These are phyloP conservation scores for Phytopythium boreale DNA, from an alignment of 352 stramenopile genomes.

Conservation along the genomic window DNA sequence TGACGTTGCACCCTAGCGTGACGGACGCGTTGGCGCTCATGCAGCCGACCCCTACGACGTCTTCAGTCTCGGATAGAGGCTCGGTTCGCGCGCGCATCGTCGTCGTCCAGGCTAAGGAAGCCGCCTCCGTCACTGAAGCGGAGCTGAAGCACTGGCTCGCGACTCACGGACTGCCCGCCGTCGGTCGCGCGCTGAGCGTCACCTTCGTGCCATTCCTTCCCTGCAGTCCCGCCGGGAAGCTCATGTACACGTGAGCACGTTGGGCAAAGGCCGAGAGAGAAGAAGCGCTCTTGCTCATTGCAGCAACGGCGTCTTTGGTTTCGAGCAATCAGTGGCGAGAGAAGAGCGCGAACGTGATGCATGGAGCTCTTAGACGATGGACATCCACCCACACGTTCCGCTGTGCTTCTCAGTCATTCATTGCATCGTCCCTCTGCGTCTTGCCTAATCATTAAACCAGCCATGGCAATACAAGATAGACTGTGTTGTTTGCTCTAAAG, in stretches of 20 bases:
- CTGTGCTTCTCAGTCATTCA: not conserved
- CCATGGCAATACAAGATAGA: not conserved
- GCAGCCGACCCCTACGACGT: conserved; percentile 7
- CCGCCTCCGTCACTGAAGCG: conserved; percentile 15
- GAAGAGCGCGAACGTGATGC: not conserved
- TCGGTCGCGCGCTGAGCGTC: conserved; percentile 38
- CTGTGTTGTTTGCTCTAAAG: not conserved
- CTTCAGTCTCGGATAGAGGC: conserved; percentile 11
- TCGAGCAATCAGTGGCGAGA: not conserved
- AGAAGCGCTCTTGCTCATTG: not conserved
- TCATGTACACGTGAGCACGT: conserved; percentile 63
- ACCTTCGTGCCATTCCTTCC: conserved; percentile 61
- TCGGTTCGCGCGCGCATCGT: conserved; percentile 33
- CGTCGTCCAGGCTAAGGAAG: conserved; percentile 15
- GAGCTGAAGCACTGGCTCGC: conserved; percentile 38
- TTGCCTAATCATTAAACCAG: not conserved
- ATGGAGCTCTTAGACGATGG: conserved; percentile 2
- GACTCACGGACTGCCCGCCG: conserved; percentile 26
- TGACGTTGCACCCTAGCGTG: conserved; percentile 38
- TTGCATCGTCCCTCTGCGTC: not conserved
- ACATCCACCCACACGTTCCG: not conserved
- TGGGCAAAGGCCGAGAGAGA: not conserved
- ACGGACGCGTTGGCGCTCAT: conserved; percentile 54
- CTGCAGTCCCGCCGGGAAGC: conserved; percentile 82
- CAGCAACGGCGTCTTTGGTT: not conserved